Percentiles rank a stretch among this genome's conserved stretches.
These are phyloP conservation scores for Fusarium duplospermum DNA, from an alignment of 2,329 filamentous ascomycete species.

Conservation along the genomic window DNA sequence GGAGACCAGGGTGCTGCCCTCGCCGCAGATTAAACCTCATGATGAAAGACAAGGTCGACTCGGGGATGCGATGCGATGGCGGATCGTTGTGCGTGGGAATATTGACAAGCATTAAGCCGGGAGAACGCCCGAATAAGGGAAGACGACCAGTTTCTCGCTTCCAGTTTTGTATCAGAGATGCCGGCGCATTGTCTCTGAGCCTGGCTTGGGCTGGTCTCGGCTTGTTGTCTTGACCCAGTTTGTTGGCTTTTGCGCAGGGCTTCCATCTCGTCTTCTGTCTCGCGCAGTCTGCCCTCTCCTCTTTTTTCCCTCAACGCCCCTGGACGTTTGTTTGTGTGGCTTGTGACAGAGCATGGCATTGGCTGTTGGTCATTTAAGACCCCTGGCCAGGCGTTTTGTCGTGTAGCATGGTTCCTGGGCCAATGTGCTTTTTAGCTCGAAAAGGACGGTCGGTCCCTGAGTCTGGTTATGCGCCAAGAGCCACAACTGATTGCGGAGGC, in stretches of 20 bases:
- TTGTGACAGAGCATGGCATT: conserved; percentile 21
- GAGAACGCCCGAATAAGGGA: conserved; percentile 30
- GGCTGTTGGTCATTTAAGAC: conserved; percentile 19
- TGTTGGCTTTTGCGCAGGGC: conserved; percentile 1
- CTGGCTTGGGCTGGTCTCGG: conserved; percentile 22
- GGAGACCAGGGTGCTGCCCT: conserved; percentile 27
- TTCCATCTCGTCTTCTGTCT: conserved; percentile 2
- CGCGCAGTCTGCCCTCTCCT: neutral
- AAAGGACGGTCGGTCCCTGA: neutral
- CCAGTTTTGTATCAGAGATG: conserved; percentile 9
- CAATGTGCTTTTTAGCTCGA: conserved; percentile 40
- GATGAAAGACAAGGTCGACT: conserved; percentile 21
- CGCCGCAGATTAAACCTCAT: conserved; percentile 37
- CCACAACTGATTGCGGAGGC: conserved; percentile 40
- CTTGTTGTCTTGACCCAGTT: conserved; percentile 21
- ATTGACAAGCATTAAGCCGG: conserved; percentile 32
- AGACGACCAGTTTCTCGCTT: conserved; percentile 5
- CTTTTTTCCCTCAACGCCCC: conserved; percentile 8
- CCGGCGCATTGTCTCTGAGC: conserved; percentile 5
- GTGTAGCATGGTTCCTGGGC: conserved; percentile 37
- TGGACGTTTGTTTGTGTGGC: conserved; percentile 28
- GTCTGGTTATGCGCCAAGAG: conserved; percentile 16
- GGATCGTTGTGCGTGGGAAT: conserved; percentile 7
- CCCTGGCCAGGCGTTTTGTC: conserved; percentile 26
- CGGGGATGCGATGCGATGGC: conserved; percentile 6